Evolutionary conservation across 805 yeast species (phyloP), one percentile per base, ranked within the genome.

Genomic region (Wickerhamiella parazyma): DNA sequence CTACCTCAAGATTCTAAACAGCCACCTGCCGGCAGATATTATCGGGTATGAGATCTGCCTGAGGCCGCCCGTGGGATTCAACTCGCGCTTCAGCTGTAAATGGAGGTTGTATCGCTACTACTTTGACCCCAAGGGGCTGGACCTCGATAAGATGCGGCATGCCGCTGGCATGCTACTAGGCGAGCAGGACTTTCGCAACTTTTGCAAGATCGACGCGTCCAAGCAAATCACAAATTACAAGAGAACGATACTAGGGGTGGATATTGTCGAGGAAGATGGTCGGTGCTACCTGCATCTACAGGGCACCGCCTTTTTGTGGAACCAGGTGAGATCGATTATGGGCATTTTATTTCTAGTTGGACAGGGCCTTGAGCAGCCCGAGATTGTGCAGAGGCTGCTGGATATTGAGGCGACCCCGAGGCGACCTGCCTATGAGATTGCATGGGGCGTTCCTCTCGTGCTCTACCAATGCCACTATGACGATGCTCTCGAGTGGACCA

Each of bases 271-370:
- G 20, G 44, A 25, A 5, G 14, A 18, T 7, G 51, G 50, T 17
- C 67, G 73, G 44, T 81, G 68, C 54, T 78, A 77, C 45, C 76
- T 89, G 58, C 86, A 85, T 57, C 64, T 91, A 42, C 69, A 72
- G 49, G 98, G 98, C 0, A 68, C 82, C 1, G 98, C 97, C 7
- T 91, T 91, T 53, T 63, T 91, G 45, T 91, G 97, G 97, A 97
- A 91, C 59, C 98, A 91, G 61, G 98, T 91, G 16, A 72, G 98
- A 46, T 86, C 94, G 52, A 91, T 91, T 91, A 74, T 86, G 65
- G 95, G 94, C 0, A 67, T 81, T 9, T 59, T 91, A 45, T 74
- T 91, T 43, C 61, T 80, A 19, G 76, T 86, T 6, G 98, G 95
- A 0, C 94, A 86, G 59, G 66, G 67, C 12, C 68, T 73, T 17